phyloP scores from a whole-genome alignment of 2,329 filamentous ascomycete genomes.

The Trichophaea hybrida region DNA sequence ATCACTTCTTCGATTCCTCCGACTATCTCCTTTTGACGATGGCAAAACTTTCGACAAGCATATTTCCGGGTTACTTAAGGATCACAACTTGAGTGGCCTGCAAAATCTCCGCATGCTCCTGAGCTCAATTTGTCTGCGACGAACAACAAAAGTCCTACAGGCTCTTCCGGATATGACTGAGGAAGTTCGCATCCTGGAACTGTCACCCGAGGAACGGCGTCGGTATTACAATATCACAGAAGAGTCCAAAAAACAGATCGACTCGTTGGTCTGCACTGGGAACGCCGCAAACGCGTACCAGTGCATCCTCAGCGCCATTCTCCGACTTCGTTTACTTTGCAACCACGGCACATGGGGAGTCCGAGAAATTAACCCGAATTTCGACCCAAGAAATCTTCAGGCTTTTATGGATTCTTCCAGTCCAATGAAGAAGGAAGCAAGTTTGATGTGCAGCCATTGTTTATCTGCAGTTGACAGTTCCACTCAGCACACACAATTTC shows the following conservation, averaged over 20 bases:
- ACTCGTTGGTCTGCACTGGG: conserved; percentile 3
- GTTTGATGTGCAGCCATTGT: neutral
- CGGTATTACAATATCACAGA: conserved; percentile 8
- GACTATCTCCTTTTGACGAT: conserved; percentile 25
- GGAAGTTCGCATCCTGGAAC: conserved; percentile 13
- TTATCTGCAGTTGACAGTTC: neutral
- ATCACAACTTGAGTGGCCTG: conserved; percentile 14
- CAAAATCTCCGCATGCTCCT: conserved; percentile 26
- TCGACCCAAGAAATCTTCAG: neutral
- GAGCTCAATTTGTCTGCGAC: conserved; percentile 28
- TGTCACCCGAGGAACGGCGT: conserved; percentile 2
- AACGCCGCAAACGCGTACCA: conserved; percentile 2
- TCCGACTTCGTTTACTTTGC: conserved; percentile 20
- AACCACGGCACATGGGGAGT: conserved; percentile 12
- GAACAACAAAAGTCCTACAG: conserved; percentile 26
- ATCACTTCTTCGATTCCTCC: conserved; percentile 30
- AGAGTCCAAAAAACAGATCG: conserved; percentile 4
- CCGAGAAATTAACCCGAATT: neutral
- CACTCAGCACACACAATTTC: neutral
- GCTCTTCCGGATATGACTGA: conserved; percentile 8
- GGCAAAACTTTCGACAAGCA: conserved; percentile 22
- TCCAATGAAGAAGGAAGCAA: neutral
- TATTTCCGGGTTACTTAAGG: conserved; percentile 25
- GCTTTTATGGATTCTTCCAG: neutral
- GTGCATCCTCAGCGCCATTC: conserved; percentile 14